These are phyloP conservation scores for Hypoxylon lenormandii DNA, from an alignment of 495 filamentous ascomycete species.

Conservation along the genomic window DNA sequence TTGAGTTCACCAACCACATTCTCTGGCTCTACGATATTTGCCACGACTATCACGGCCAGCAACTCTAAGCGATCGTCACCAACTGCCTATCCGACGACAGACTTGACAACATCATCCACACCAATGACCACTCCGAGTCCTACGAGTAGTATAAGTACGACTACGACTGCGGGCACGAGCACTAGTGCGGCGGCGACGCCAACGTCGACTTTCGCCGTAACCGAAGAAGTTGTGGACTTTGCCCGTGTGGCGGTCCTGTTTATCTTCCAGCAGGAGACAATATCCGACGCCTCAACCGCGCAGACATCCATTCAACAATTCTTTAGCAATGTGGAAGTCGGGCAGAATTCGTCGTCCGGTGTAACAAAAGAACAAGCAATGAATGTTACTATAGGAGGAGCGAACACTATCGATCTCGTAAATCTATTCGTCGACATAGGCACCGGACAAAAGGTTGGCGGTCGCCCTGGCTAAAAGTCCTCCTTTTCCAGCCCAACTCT, in stretches of 20 bases:
- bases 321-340: conserved; percentile 56
- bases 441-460: conserved; percentile 44
- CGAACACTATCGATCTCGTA: conserved; percentile 62
- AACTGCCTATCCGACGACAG: conserved; percentile 43
- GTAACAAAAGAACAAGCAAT: conserved; percentile 50
- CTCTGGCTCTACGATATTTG: conserved; percentile 40
- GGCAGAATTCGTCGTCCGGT: conserved; percentile 29
- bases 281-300: conserved; percentile 67
- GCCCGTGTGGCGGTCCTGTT: conserved; percentile 72
- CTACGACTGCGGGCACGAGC: conserved; percentile 42
- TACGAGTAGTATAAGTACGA: conserved; percentile 28
- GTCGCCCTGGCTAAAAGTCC: conserved; percentile 19
- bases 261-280: conserved; percentile 67
- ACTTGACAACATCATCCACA: conserved; percentile 37
- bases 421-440: conserved; percentile 56
- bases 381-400: conserved; percentile 59
- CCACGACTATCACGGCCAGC: conserved; percentile 40
- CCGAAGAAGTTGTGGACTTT: conserved; percentile 71
- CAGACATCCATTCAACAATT: conserved; percentile 68
- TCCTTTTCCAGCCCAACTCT: not conserved
- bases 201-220: conserved; percentile 53
- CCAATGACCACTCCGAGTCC: conserved; percentile 42
- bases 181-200: conserved; percentile 43
- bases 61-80: conserved; percentile 38
- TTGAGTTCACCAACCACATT: conserved; percentile 40